These are phyloP conservation scores for Alternaria atra DNA, from an alignment of 2,329 filamentous ascomycete genomes.

Conservation along the genomic window DNA sequence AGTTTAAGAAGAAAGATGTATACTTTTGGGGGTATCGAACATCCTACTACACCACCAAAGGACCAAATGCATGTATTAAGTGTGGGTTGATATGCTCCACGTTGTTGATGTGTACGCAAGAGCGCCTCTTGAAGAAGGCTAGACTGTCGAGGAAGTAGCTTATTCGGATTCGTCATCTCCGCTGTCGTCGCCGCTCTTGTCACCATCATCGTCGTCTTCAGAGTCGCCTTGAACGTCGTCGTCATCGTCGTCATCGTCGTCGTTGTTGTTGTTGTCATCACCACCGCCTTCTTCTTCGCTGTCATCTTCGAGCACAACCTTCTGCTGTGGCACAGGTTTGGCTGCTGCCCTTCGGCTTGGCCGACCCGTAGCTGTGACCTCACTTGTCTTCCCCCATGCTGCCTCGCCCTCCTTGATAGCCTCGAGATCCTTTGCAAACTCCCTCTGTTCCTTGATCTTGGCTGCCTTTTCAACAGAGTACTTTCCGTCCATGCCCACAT, in stretches of 20 bases:
- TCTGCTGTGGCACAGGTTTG: conserved; percentile 27
- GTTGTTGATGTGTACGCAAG: neutral
- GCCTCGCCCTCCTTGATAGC: conserved; percentile 83
- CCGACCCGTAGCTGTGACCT: conserved; percentile 38
- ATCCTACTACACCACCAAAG: neutral
- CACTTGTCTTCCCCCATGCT: conserved; percentile 70
- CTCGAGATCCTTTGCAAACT: conserved; percentile 84
- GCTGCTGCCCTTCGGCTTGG: conserved; percentile 40
- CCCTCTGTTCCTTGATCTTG: conserved; percentile 86
- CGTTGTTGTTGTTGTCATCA: conserved; percentile 21
- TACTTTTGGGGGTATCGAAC: conserved; percentile 5
- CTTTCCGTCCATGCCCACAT: conserved; percentile 86
- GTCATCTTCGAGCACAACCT: conserved; percentile 35
- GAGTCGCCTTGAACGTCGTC: conserved; percentile 31
- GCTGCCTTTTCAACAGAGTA: conserved; percentile 85
- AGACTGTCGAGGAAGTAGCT: neutral
- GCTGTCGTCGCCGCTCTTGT: conserved; percentile 19
- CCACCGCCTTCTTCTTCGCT: conserved; percentile 33
- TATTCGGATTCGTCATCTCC: conserved; percentile 37
- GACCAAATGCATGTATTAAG: neutral
- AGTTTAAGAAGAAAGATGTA: neutral
- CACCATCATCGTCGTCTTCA: conserved; percentile 23
- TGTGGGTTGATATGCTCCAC: neutral
- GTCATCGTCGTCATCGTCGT: conserved; percentile 27
- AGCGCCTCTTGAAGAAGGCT: neutral